A percentile compares a stretch with the other conserved stretches of the same genome.
Evolutionary conservation across 1,284 basidiomycete genomes (phyloP).

Genomic region (Cerrena zonata): DNA sequence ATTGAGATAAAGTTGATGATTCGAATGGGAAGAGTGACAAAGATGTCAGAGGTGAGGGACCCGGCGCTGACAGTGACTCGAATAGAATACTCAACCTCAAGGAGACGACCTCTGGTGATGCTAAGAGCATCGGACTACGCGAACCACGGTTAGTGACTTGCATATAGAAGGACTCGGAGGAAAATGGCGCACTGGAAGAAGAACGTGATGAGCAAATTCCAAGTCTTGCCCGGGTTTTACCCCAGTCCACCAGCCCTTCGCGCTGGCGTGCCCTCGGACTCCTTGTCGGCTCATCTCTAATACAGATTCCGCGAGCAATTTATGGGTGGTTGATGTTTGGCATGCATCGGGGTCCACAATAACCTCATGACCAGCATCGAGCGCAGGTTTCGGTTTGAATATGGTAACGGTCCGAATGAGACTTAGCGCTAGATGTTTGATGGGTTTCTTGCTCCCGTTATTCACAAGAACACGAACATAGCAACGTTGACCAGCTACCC

Average conservation of each 20-base stretch:
- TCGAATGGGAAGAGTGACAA: conserved; percentile 64
- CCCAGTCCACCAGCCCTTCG: conserved; percentile 85
- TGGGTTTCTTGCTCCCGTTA: conserved; percentile 71
- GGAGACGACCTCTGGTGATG: conserved; percentile 65
- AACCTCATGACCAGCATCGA: conserved; percentile 31
- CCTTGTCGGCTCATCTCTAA: conserved; percentile 65
- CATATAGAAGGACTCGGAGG: conserved; percentile 4
- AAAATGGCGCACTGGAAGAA: conserved; percentile 65
- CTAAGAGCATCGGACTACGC: conserved; percentile 67
- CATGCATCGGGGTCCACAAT: conserved; percentile 47
- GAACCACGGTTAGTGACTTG: conserved; percentile 7
- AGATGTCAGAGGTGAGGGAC: conserved; percentile 58
- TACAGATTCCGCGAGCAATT: conserved; percentile 59
- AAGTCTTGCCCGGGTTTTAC: conserved; percentile 58
- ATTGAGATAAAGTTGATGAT: conserved; percentile 79
- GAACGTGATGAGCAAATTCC: conserved; percentile 58
- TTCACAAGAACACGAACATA: conserved; percentile 65
- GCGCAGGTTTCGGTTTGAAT: conserved; percentile 52
- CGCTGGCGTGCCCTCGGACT: conserved; percentile 66
- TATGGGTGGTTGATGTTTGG: conserved; percentile 55
- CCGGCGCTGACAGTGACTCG: conserved; percentile 67
- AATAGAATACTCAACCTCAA: conserved; percentile 78
- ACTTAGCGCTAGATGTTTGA: conserved; percentile 64
- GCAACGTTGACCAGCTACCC: conserved; percentile 84
- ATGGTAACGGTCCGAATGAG: conserved; percentile 71